Evolutionary conservation across 2,329 filamentous ascomycete genomes (phyloP).

Genomic region (Cytospora piceicola): DNA sequence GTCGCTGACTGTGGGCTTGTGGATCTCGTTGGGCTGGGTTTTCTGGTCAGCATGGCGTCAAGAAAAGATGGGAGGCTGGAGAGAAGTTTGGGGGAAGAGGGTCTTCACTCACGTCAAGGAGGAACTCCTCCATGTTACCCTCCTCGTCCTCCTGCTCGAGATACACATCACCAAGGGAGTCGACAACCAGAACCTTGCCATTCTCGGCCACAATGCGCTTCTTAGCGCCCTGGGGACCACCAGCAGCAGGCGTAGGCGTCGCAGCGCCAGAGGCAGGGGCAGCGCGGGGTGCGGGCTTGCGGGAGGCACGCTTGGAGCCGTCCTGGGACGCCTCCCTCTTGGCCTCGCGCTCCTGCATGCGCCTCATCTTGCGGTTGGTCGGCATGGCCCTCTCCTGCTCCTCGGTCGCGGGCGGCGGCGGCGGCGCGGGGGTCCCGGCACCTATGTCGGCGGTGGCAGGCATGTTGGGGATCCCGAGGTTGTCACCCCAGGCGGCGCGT

Average conservation of each 20-base stretch:
- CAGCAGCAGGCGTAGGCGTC: constrained; percentile 58
- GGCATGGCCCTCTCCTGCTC: constrained; percentile 52
- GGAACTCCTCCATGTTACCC: constrained; percentile 78
- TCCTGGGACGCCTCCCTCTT: constrained; percentile 70
- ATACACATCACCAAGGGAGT: constrained; percentile 89
- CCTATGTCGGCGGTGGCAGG: constrained; percentile 58
- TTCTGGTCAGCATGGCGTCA: constrained; percentile 17
- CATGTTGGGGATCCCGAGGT: constrained; percentile 70
- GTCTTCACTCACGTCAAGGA: constrained; percentile 83
- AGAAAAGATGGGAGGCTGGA: too few species aligned
- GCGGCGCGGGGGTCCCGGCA: constrained; percentile 41
- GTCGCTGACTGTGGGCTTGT: constrained; percentile 74
- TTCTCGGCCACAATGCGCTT: constrained; percentile 93
- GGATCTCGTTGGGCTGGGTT: constrained; percentile 74
- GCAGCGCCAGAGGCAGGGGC: constrained; percentile 47
- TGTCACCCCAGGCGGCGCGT: constrained; percentile 87
- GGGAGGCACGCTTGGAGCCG: constrained; percentile 42
- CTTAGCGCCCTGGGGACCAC: constrained; percentile 73
- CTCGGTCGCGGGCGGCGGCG: constrained; percentile 50
- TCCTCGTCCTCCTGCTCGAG: constrained; percentile 92
- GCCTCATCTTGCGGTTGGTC: constrained; percentile 83
- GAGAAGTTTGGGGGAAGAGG: neutral
- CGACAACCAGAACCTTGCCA: constrained; percentile 91
- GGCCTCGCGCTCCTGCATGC: constrained; percentile 83
- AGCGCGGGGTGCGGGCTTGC: constrained; percentile 44